These are phyloP conservation scores for Pseudogymnoascus sp. DNA, from an alignment of 2,329 filamentous ascomycete species.

Conservation along the genomic window DNA sequence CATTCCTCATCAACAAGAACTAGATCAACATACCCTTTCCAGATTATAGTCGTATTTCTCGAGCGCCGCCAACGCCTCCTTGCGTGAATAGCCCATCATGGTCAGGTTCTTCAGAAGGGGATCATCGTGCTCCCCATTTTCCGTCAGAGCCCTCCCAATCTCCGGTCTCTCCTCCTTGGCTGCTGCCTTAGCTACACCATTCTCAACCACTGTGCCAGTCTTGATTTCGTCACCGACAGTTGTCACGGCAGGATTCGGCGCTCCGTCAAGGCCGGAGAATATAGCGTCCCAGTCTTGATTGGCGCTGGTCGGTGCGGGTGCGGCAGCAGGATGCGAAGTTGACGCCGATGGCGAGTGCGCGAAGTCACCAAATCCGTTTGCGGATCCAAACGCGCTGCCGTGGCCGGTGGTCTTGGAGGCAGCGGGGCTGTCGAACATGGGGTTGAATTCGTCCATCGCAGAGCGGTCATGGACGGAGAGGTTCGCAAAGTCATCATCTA, in stretches of 20 bases:
- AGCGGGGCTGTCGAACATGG: conserved; percentile 62
- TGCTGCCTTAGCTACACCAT: conserved; percentile 15
- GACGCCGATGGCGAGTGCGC: conserved; percentile 40
- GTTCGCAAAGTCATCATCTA: conserved; percentile 72
- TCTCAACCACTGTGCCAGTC: conserved; percentile 14
- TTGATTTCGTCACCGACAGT: not conserved
- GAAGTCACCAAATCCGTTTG: conserved; percentile 36
- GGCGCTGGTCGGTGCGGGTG: conserved; percentile 33
- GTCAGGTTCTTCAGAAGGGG: conserved; percentile 84
- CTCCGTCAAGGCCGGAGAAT: conserved; percentile 69
- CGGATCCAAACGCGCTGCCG: conserved; percentile 21
- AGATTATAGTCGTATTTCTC: conserved; percentile 96
- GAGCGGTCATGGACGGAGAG: conserved; percentile 54
- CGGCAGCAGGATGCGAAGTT: conserved; percentile 22
- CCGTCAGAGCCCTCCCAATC: conserved; percentile 61
- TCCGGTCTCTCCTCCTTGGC: conserved; percentile 29
- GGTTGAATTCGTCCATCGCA: conserved; percentile 69
- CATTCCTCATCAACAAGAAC: not conserved
- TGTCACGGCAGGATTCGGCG: conserved; percentile 24
- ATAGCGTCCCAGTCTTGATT: conserved; percentile 90
- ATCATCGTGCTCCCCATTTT: conserved; percentile 77
- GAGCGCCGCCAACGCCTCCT: conserved; percentile 67
- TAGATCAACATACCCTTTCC: conserved; percentile 63
- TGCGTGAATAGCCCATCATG: conserved; percentile 75
- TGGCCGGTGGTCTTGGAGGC: conserved; percentile 25